Percentiles rank a stretch among this genome's conserved stretches.
Evolutionary conservation across 75 land plant species (phyloP).

Genomic region (Gnetum montanum): DNA sequence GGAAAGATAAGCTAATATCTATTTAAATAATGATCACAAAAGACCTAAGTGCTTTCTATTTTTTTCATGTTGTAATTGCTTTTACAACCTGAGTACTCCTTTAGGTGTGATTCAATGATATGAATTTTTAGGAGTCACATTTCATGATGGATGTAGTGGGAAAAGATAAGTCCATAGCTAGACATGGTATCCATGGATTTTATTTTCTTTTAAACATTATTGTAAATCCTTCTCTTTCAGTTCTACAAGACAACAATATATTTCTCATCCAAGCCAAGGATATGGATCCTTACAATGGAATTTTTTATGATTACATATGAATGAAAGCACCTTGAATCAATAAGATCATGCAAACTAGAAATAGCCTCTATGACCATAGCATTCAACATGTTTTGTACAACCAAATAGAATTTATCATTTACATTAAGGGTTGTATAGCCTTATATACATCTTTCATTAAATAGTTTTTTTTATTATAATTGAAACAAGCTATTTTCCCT

Average conservation of each 20-base stretch:
- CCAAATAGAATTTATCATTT: too few relatives aligned
- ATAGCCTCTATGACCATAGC: too few relatives aligned
- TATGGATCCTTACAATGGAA: conserved; percentile 43
- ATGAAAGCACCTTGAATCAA: conserved; percentile 35
- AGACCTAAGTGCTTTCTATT: conserved; percentile 20
- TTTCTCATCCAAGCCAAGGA: conserved; percentile 46
- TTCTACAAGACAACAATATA: conserved; percentile 41
- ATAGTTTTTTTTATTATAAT: too few relatives aligned
- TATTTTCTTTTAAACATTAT: conserved; percentile 36
- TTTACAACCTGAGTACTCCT: conserved; percentile 22
- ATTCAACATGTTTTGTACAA: too few relatives aligned
- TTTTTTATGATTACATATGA: conserved; percentile 72
- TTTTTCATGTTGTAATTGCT: conserved; percentile 42
- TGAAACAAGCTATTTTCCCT: too few relatives aligned
- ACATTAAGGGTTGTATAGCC: too few relatives aligned
- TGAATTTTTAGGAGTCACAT: conserved; percentile 16
- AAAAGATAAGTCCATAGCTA: conserved; percentile 65
- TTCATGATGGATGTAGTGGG: conserved; percentile 46
- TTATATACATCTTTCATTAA: too few relatives aligned
- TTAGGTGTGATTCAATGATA: conserved; percentile 49
- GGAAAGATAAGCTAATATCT: too few relatives aligned
- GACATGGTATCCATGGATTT: conserved; percentile 78
- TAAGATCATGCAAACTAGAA: too few relatives aligned
- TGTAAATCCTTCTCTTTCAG: conserved; percentile 13
- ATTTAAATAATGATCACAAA: conserved; percentile 22